Evolutionary conservation across 108 stramenopile species (phyloP).

Genomic region (Pseudonitzschia delicatissima): DNA sequence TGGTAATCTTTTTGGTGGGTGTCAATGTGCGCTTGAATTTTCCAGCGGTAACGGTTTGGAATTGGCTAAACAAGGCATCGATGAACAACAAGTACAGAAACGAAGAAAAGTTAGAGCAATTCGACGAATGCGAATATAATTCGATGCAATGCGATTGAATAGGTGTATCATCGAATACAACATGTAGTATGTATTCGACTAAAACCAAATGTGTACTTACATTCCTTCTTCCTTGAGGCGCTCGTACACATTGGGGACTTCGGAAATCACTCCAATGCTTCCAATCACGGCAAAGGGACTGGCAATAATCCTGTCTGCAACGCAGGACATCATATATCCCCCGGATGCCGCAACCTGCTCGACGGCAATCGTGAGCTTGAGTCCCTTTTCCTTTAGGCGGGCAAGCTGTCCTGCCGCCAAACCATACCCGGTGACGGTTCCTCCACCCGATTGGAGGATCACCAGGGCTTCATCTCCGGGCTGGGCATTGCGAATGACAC

Average conservation of each 20-base stretch:
- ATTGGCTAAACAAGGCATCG: constrained; percentile 56
- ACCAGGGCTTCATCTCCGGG: constrained; percentile 88
- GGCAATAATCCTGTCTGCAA: constrained; percentile 78
- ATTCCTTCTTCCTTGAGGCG: constrained; percentile 88
- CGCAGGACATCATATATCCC: constrained; percentile 84
- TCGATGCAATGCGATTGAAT: too few relatives aligned
- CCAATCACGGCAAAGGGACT: constrained; percentile 86
- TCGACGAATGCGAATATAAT: too few relatives aligned
- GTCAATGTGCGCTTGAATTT: constrained; percentile 91
- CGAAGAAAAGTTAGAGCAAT: too few relatives aligned
- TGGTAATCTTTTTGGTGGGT: constrained; percentile 83
- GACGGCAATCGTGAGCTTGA: constrained; percentile 87
- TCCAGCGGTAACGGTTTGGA: constrained; percentile 91
- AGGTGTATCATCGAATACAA: too few relatives aligned
- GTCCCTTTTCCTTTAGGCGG: constrained; percentile 72
- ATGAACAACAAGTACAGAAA: not conserved
- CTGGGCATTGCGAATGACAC: constrained; percentile 68
- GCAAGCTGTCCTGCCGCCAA: constrained; percentile 85
- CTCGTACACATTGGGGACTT: constrained; percentile 90
- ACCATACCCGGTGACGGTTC: constrained; percentile 92
- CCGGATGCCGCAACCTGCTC: constrained; percentile 93
- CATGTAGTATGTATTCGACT: too few relatives aligned
- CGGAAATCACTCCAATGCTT: constrained; percentile 87
- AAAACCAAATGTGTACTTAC: constrained; percentile 43
- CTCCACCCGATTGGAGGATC: constrained; percentile 84